A percentile compares a stretch with the other conserved stretches of the same genome.
These are phyloP conservation scores for Calonectria naviculata DNA, from an alignment of 2,329 filamentous ascomycete genomes.

Conservation along the genomic window DNA sequence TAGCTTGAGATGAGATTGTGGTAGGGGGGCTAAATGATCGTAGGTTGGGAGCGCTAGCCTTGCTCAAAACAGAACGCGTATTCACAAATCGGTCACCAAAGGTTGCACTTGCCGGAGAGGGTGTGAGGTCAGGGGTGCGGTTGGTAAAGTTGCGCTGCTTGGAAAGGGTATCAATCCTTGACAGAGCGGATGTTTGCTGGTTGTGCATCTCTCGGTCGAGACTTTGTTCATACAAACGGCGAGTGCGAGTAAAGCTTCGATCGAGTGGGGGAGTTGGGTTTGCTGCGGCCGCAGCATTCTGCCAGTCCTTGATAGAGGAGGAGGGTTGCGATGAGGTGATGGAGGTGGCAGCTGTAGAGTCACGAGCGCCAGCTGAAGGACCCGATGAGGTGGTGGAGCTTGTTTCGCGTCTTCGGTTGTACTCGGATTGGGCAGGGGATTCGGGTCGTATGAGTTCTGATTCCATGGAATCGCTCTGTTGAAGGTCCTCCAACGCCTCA, in stretches of 20 bases:
- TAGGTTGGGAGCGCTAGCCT: constrained; percentile 77
- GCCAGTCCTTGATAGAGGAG: constrained; percentile 63
- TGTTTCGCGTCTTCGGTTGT: constrained; percentile 83
- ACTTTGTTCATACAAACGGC: constrained; percentile 85
- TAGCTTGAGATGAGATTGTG: constrained; percentile 51
- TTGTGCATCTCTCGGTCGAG: constrained; percentile 84
- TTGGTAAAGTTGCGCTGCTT: constrained; percentile 66
- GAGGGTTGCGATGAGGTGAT: constrained; percentile 76
- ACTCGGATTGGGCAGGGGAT: constrained; percentile 67
- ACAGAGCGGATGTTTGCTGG: constrained; percentile 80
- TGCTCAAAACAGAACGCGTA: constrained; percentile 58
- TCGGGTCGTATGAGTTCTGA: constrained; percentile 45
- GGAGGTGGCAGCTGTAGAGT: constrained; percentile 90
- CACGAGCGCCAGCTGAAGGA: constrained; percentile 71
- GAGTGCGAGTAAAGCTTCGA: constrained; percentile 75
- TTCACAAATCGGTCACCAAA: constrained; percentile 61
- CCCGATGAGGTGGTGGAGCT: constrained; percentile 84
- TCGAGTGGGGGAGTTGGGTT: constrained; percentile 62
- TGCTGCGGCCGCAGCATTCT: constrained; percentile 52
- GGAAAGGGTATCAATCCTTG: constrained; percentile 82
- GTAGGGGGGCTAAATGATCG: constrained; percentile 65
- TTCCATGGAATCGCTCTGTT: constrained; percentile 32
- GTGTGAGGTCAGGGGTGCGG: constrained; percentile 61
- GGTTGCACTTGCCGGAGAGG: constrained; percentile 57
- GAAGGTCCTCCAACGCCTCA: constrained; percentile 51